These are phyloP conservation scores for Silene conica DNA, from an alignment of 148 eudicot species.

Conservation along the genomic window DNA sequence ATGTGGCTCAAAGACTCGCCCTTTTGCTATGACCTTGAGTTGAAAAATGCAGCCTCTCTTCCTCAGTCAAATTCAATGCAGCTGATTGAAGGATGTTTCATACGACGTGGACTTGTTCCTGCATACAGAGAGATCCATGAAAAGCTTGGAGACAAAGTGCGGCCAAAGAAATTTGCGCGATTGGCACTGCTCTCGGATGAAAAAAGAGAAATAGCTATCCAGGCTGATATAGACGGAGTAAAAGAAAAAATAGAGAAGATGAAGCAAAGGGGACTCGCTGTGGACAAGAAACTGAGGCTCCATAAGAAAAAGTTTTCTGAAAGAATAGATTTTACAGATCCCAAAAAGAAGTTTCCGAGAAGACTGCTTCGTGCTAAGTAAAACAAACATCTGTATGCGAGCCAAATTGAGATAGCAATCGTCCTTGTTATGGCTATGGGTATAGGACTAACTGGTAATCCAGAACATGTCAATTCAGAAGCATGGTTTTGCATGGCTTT, in stretches of 20 bases:
- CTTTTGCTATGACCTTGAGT: conserved; percentile 88
- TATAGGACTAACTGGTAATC: background rate
- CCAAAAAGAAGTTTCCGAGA: conserved; percentile 17
- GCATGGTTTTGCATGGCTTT: background rate
- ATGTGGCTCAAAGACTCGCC: conserved; percentile 98
- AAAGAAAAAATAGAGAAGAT: conserved; percentile 55
- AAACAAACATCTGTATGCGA: background rate
- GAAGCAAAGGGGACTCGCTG: conserved; percentile 15
- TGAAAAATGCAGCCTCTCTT: conserved; percentile 59
- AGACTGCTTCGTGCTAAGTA: conserved; percentile 8
- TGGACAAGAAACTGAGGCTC: conserved; percentile 24
- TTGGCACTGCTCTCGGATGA: conserved; percentile 77
- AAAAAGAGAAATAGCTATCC: conserved; percentile 64
- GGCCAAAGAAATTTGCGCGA: conserved; percentile 84
- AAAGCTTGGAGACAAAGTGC: conserved; percentile 63
- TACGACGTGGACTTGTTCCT: conserved; percentile 88
- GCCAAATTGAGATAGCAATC: background rate
- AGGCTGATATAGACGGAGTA: conserved; percentile 71
- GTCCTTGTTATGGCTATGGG: background rate
- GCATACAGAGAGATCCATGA: conserved; percentile 76
- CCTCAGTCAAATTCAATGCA: conserved; percentile 82
- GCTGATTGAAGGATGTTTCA: conserved; percentile 78
- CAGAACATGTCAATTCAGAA: background rate
- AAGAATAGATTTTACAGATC: conserved; percentile 20
- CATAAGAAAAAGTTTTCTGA: conserved; percentile 32